Conservation (phyloP, 176 grass and related monocot genomes). For the Oryza nivara region DNA sequence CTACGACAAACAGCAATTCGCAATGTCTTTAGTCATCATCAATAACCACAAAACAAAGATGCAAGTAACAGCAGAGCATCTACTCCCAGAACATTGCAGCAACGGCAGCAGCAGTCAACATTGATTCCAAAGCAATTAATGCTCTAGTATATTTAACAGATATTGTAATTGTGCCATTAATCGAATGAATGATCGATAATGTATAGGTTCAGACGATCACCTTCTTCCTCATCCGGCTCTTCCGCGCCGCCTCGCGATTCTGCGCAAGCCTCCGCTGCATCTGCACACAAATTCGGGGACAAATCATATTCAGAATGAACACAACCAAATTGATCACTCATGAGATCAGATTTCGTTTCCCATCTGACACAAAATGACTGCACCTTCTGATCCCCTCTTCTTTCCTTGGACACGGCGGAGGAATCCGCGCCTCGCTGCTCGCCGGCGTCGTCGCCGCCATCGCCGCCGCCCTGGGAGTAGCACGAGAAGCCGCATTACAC, state of each 20-base stretch:
- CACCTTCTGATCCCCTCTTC: conserved; percentile 79
- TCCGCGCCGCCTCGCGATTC: conserved; percentile 86
- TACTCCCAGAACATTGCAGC: not conserved
- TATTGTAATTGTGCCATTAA: not conserved
- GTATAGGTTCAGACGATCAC: conserved; percentile 27
- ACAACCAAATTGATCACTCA: not conserved
- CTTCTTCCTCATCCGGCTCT: conserved; percentile 93
- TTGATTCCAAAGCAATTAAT: not conserved
- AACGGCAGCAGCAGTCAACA: not conserved
- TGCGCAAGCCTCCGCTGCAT: conserved; percentile 76
- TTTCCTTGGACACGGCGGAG: conserved; percentile 55
- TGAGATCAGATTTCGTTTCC: not conserved
- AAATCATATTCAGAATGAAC: not conserved
- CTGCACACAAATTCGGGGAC: conserved; percentile 35
- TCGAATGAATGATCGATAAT: not conserved
- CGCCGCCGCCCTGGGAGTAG: conserved; percentile 11
- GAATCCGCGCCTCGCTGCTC: conserved; percentile 49
- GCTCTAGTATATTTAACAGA: not conserved
- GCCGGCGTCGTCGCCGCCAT: not conserved
- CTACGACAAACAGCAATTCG: conserved; percentile 35
- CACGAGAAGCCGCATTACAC: not conserved
- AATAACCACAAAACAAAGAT: not conserved
- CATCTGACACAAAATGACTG: not conserved
- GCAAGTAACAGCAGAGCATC: not conserved
- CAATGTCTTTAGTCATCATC: not conserved